A percentile compares a stretch with the other conserved stretches of the same genome.
phyloP scores from a whole-genome alignment of 352 stramenopile genomes.

The Pythium brassicae region DNA sequence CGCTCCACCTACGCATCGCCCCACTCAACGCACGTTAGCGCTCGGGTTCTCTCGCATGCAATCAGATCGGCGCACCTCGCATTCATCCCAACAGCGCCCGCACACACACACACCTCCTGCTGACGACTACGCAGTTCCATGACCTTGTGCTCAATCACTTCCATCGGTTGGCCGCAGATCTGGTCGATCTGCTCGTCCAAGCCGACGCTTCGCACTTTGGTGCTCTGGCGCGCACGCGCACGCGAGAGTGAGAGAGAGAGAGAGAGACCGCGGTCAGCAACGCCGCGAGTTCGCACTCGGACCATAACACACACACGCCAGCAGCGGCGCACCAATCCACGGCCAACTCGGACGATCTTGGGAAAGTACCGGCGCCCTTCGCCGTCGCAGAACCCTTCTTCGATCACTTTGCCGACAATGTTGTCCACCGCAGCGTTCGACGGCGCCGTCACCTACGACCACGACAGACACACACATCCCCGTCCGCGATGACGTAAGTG shows the following conservation, averaged over 20 bases:
- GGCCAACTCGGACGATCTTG: slow-evolving; percentile 92
- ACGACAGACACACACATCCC: not conserved
- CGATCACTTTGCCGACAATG: slow-evolving; percentile 95
- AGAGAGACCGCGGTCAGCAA: not conserved
- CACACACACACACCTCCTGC: slow-evolving; percentile 28
- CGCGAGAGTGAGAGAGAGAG: too few species aligned
- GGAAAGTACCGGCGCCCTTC: slow-evolving; percentile 92
- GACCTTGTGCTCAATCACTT: slow-evolving; percentile 69
- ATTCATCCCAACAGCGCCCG: not conserved
- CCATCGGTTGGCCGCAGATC: slow-evolving; percentile 68
- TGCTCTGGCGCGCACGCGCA: slow-evolving; percentile 49
- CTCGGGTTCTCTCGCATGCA: not conserved
- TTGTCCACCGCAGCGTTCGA: slow-evolving; percentile 97
- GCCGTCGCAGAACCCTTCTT: slow-evolving; percentile 94
- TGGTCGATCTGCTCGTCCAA: slow-evolving; percentile 84
- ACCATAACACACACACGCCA: not conserved
- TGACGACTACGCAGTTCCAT: slow-evolving; percentile 44
- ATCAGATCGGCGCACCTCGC: too few species aligned
- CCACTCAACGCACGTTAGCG: not conserved
- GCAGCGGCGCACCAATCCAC: slow-evolving; percentile 53
- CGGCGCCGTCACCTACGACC: slow-evolving; percentile 76
- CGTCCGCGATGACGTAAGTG: not conserved
- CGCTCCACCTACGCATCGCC: slow-evolving; percentile 51
- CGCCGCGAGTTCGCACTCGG: not conserved
- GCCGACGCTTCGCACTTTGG: slow-evolving; percentile 73